These are phyloP conservation scores for Brassica juncea DNA, from an alignment of 345 rosid genomes.

Conservation along the genomic window DNA sequence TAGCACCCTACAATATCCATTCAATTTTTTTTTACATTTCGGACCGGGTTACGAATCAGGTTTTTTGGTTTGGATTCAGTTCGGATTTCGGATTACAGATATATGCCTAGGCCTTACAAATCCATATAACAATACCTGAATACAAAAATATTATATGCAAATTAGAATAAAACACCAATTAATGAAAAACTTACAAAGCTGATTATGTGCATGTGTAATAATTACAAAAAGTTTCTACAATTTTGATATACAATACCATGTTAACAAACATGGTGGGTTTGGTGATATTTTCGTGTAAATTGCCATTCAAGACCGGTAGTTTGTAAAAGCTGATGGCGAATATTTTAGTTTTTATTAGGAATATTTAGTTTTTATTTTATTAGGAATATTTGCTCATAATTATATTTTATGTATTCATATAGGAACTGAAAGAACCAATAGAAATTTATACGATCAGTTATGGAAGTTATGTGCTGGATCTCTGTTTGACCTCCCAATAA, in stretches of 20 bases:
- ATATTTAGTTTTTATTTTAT: not conserved
- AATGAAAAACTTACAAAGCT: not conserved
- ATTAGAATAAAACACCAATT: not conserved
- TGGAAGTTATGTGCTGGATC: not conserved
- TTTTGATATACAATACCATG: not conserved
- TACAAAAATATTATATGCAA: not conserved
- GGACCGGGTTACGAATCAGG: no score
- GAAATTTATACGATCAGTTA: not conserved
- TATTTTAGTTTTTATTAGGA: no score
- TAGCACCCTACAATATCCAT: no score
- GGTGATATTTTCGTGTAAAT: not conserved
- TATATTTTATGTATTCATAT: not conserved
- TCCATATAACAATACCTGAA: not conserved
- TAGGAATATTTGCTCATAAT: not conserved
- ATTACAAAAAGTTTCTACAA: not conserved
- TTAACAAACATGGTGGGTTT: not conserved
- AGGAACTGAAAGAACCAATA: not conserved
- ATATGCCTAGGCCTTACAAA: no score
- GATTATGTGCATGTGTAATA: not conserved
- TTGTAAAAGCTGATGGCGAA: not conserved
- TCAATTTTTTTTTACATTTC: no score
- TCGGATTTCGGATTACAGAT: no score
- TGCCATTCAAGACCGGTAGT: not conserved
- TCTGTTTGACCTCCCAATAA: not conserved
- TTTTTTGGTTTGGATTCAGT: no score